Evolutionary conservation across 495 filamentous ascomycete species (phyloP).

Genomic region (Penicillium taxi): DNA sequence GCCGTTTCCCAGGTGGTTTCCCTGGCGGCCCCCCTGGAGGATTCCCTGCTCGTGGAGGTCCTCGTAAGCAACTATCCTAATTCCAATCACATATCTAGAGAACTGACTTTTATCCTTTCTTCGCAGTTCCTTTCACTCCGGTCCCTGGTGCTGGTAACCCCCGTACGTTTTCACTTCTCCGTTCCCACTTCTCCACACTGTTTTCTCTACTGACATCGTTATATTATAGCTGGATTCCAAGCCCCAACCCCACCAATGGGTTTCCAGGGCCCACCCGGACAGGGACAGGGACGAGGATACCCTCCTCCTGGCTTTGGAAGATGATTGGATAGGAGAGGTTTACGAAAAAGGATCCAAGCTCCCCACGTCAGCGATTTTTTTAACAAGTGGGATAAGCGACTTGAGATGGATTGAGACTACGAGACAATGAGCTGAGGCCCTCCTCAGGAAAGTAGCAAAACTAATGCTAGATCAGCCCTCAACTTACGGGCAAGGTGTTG

Average conservation of each 20-base stretch:
- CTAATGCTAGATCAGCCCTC: conserved; percentile 21
- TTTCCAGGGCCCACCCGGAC: conserved; percentile 56
- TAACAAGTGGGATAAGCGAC: conserved; percentile 6
- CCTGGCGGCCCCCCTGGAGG: conserved; percentile 58
- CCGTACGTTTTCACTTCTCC: conserved; percentile 39
- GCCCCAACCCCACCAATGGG: conserved; percentile 68
- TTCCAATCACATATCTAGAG: neutral
- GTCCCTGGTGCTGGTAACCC: conserved; percentile 56
- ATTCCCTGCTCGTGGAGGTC: conserved; percentile 66
- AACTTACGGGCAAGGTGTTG: conserved; percentile 41
- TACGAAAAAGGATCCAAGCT: conserved; percentile 17
- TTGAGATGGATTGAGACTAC: conserved; percentile 6
- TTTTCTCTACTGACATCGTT: conserved; percentile 14
- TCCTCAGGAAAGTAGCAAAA: conserved; percentile 7
- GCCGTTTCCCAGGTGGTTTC: conserved; percentile 48
- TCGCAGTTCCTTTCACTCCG: conserved; percentile 50
- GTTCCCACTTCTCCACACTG: neutral
- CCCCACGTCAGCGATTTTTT: conserved; percentile 16
- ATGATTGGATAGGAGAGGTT: conserved; percentile 35
- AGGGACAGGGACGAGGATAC: conserved; percentile 61
- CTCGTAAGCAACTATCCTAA: conserved; percentile 4
- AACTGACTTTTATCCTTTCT: neutral
- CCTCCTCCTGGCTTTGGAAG: conserved; percentile 72
- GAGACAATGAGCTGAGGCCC: conserved; percentile 1
- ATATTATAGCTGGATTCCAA: conserved; percentile 49